Evolutionary conservation across 1,284 basidiomycete genomes (phyloP).

Genomic region (Pterulicium gracile): DNA sequence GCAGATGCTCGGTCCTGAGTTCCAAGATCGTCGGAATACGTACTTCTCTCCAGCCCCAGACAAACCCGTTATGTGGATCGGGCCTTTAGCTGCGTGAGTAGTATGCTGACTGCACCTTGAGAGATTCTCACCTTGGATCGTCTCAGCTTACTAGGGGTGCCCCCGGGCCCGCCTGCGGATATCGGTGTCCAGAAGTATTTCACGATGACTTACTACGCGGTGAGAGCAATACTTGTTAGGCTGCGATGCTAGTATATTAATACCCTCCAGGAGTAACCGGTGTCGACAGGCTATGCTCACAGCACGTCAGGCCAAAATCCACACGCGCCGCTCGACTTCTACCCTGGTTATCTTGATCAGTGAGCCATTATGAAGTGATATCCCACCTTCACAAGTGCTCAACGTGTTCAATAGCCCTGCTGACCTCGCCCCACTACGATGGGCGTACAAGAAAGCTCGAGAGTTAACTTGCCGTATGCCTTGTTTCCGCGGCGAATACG

Average conservation of each 20-base stretch:
- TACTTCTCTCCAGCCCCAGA: slow-evolving; percentile 34
- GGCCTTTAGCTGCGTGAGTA: slow-evolving; percentile 20
- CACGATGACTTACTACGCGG: slow-evolving; percentile 20
- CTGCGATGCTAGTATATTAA: slow-evolving; percentile 1
- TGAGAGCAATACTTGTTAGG: slow-evolving; percentile 11
- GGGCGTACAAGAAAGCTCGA: slow-evolving; percentile 47
- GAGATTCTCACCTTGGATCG: too few species aligned
- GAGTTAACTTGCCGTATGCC: slow-evolving; percentile 50
- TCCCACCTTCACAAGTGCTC: not conserved
- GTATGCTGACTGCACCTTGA: too few species aligned
- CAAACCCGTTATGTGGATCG: slow-evolving; percentile 33
- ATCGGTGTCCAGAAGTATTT: slow-evolving; percentile 19
- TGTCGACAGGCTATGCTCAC: slow-evolving; percentile 25
- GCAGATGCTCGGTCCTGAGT: slow-evolving; percentile 30
- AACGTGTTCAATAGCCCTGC: slow-evolving; percentile 33
- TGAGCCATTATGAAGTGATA: slow-evolving; percentile 8
- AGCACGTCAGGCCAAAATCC: slow-evolving; percentile 22
- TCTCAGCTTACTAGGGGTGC: slow-evolving; percentile 19
- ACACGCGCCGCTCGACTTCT: slow-evolving; percentile 20
- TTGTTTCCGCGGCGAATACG: slow-evolving; percentile 41
- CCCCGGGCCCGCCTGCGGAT: slow-evolving; percentile 10
- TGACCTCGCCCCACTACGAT: slow-evolving; percentile 41
- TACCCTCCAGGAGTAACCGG: slow-evolving; percentile 20
- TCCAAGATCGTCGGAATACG: slow-evolving; percentile 29
- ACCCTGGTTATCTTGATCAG: slow-evolving; percentile 19